Base-by-base conservation (phyloP, 129 eudicot genomes). In the Apium graveolens region DNA sequence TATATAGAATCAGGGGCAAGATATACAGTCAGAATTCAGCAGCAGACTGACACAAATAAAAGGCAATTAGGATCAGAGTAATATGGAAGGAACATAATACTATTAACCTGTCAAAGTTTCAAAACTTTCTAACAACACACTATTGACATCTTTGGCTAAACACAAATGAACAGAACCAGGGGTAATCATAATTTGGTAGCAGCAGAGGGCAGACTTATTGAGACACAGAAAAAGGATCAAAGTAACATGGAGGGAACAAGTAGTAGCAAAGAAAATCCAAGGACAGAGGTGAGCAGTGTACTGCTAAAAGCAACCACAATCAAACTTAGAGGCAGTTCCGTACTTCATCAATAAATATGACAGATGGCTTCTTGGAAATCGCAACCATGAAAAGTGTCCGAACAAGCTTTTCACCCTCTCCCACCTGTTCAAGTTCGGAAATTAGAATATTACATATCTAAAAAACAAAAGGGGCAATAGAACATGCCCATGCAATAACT, bases 371-470 rank as follows among this genome's bases (percentile, higher is more conserved):
- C 87, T 93, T 84, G 32, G 96, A 86, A 65, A 87, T 87, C 34
- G 99, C 99, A 85, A 96, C 96, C 81, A 81, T 86, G 63, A 96
- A 96, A 83, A 96, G 99, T 2, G 97, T 92, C 75, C 96, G 91
- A 65, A 96, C 99, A 85, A 96, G 97, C 85, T 96, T 96, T 89
- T 96, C 99, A 77, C 95, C 97, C 79, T 96, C 99, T 73, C 99
- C 99, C 78, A 96, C 97, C 99, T 96, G 80, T 75, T 83, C 69
- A 74, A 74, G 37, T 26, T 39, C 68, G 45, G 20, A 55, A 49
- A 60, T n/a, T 60, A 60, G 11, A 31, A n/a, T 60, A 57, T 10
- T 57, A 57, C 66, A 57, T 16, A n/a, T 24, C 14, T 51, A 74
- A 10, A 38, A 24, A 29, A 44, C 68, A 76, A 29, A 51, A 35